Conservation (phyloP, 768 basidiomycete species). For the Trametes cinnabarina region DNA sequence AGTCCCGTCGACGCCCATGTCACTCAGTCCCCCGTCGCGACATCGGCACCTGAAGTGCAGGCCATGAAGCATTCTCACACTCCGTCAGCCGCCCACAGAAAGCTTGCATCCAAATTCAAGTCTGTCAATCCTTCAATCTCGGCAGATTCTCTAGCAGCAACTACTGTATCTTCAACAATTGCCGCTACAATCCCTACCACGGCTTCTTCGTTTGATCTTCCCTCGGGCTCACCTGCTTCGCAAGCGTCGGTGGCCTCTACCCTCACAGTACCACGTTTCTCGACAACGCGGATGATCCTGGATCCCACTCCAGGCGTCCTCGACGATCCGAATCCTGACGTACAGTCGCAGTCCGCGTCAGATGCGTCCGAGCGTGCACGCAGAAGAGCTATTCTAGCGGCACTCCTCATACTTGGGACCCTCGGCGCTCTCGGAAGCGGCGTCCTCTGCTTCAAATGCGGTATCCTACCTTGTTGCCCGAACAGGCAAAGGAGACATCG, state of each 20-base stretch:
- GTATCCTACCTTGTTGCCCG: constrained; percentile 14
- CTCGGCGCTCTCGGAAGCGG: constrained; percentile 14
- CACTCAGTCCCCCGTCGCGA: background rate
- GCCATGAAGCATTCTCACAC: background rate
- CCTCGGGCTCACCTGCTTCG: background rate
- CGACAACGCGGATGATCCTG: background rate
- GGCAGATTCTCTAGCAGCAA: background rate
- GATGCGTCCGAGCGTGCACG: constrained; percentile 8
- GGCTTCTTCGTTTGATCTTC: background rate
- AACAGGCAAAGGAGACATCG: background rate
- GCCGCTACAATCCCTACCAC: background rate
- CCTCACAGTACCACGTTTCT: background rate
- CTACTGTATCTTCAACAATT: background rate
- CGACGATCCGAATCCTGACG: constrained; percentile 11
- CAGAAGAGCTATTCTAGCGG: constrained; percentile 15
- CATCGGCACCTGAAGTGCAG: background rate
- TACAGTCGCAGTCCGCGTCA: background rate
- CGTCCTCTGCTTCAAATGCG: constrained; percentile 20
- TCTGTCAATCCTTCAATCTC: background rate
- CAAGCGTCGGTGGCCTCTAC: background rate
- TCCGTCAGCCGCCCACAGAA: background rate
- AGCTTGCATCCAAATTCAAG: constrained; percentile 2
- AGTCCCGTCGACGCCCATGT: background rate
- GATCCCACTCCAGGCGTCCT: constrained; percentile 8
- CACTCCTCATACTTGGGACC: constrained; percentile 16